phyloP scores from a whole-genome alignment of 1,139 yeast genomes.

The Yamadazyma diospyri region DNA sequence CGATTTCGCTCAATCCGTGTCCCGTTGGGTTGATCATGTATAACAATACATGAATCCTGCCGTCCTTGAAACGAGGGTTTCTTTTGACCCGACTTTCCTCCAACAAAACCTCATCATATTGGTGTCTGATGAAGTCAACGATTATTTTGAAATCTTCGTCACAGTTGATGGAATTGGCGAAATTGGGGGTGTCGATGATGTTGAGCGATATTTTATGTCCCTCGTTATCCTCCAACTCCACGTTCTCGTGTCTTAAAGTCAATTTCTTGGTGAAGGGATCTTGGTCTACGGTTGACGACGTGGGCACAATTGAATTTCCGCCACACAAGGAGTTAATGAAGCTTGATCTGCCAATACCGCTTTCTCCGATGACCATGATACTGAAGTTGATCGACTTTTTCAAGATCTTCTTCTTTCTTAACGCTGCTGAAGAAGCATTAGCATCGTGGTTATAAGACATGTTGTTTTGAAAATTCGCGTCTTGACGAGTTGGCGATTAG shows the following conservation, averaged over 20 bases:
- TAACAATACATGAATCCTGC: slow-evolving; percentile 44
- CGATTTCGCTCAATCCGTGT: slow-evolving; percentile 44
- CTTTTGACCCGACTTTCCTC: slow-evolving; percentile 48
- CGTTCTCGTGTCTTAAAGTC: slow-evolving; percentile 47
- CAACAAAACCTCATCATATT: slow-evolving; percentile 47
- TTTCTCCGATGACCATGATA: slow-evolving; percentile 56
- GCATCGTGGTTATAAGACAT: slow-evolving; percentile 16
- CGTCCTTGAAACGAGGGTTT: slow-evolving; percentile 46
- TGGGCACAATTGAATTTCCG: slow-evolving; percentile 57
- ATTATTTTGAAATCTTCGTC: slow-evolving; percentile 43
- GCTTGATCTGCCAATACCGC: slow-evolving; percentile 61
- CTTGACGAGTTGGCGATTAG: no score
- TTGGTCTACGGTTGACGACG: slow-evolving; percentile 37
- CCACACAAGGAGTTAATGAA: slow-evolving; percentile 75
- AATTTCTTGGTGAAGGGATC: slow-evolving; percentile 42
- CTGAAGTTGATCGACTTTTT: slow-evolving; percentile 54
- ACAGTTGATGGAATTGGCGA: slow-evolving; percentile 64
- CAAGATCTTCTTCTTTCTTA: slow-evolving; percentile 57
- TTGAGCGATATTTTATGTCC: slow-evolving; percentile 48
- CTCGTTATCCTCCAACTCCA: slow-evolving; percentile 49
- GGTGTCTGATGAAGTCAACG: slow-evolving; percentile 48
- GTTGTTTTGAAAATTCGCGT: slow-evolving; percentile 1
- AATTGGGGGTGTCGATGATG: slow-evolving; percentile 67
- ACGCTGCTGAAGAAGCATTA: slow-evolving; percentile 23
- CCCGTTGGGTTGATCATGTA: slow-evolving; percentile 49